These are phyloP conservation scores for Chlamydomonas asymmetrica DNA, from an alignment of 139 green algal species.

Conservation along the genomic window DNA sequence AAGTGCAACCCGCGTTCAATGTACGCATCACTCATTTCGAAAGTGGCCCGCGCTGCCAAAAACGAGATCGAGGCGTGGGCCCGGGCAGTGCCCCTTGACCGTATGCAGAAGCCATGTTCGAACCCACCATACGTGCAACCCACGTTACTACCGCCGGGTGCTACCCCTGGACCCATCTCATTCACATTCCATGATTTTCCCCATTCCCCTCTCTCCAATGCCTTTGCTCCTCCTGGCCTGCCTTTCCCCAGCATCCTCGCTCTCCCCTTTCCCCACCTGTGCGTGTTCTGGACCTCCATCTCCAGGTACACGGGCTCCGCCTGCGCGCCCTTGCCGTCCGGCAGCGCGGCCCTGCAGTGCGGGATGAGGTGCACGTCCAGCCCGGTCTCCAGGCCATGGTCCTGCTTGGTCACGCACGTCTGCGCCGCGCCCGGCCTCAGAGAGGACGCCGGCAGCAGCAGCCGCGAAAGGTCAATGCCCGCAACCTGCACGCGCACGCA, in stretches of 20 bases:
- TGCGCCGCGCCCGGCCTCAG: slow-evolving; percentile 84
- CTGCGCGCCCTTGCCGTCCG: slow-evolving; percentile 14
- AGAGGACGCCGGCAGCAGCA: slow-evolving; percentile 81
- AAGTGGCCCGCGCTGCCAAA: too few relatives aligned
- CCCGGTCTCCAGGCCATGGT: slow-evolving; percentile 84
- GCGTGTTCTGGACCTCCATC: slow-evolving; percentile 78
- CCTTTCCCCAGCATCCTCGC: background rate
- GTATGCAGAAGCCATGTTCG: too few relatives aligned
- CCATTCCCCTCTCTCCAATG: too few relatives aligned
- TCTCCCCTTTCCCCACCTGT: slow-evolving; percentile 43
- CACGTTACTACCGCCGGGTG: too few relatives aligned
- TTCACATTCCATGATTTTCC: too few relatives aligned
- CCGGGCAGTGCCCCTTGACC: too few relatives aligned
- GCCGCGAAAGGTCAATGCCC: slow-evolving; percentile 78
- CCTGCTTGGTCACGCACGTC: slow-evolving; percentile 65
- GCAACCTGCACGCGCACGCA: slow-evolving; percentile 38
- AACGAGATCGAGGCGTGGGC: too few relatives aligned
- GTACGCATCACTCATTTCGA: too few relatives aligned
- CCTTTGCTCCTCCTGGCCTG: too few relatives aligned
- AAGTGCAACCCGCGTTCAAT: too few relatives aligned
- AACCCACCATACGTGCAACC: too few relatives aligned
- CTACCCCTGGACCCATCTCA: too few relatives aligned
- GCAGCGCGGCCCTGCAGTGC: slow-evolving; percentile 68
- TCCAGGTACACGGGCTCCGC: slow-evolving; percentile 74
- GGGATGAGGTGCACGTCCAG: slow-evolving; percentile 86